Conservation (phyloP, 208 protist genomes). For the Trypanosoma rangeli region DNA sequence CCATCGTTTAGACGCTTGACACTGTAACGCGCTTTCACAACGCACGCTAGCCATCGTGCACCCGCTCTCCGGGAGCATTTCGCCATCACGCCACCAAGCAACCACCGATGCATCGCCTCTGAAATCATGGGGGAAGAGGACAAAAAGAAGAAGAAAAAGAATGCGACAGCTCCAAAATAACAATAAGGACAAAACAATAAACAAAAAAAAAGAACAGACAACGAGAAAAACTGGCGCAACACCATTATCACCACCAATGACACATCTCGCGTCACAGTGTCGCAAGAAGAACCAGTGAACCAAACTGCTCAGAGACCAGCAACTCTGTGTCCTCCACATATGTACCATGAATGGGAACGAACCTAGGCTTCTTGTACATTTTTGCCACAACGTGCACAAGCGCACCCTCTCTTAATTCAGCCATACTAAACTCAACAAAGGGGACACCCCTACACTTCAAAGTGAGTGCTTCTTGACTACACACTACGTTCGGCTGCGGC, state of each 20-base stretch:
- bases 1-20: not conserved
- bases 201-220: conserved; percentile 12
- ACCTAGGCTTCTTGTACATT: conserved; percentile 70
- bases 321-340: conserved; percentile 83
- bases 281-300: conserved; percentile 55
- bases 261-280: conserved; percentile 21
- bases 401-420: conserved; percentile 51
- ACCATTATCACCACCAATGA: not conserved
- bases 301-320: conserved; percentile 74
- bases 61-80: conserved; percentile 5
- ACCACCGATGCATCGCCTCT: conserved; percentile 31
- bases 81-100: conserved; percentile 15
- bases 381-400: conserved; percentile 84
- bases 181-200: conserved; percentile 11
- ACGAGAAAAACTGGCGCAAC: conserved; percentile 15
- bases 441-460: conserved; percentile 63
- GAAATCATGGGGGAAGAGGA: not conserved
- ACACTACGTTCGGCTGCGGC: conserved; percentile 16
- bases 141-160: conserved; percentile 14
- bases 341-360: conserved; percentile 65
- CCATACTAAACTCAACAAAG: conserved; percentile 56
- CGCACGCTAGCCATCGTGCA: not conserved
- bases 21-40: not conserved
- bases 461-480: conserved; percentile 38
- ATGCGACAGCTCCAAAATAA: conserved; percentile 19